Evolutionary conservation across 495 filamentous ascomycete genomes (phyloP), one percentile per base, ranked within the genome.

Genomic region (Neurospora sp.): DNA sequence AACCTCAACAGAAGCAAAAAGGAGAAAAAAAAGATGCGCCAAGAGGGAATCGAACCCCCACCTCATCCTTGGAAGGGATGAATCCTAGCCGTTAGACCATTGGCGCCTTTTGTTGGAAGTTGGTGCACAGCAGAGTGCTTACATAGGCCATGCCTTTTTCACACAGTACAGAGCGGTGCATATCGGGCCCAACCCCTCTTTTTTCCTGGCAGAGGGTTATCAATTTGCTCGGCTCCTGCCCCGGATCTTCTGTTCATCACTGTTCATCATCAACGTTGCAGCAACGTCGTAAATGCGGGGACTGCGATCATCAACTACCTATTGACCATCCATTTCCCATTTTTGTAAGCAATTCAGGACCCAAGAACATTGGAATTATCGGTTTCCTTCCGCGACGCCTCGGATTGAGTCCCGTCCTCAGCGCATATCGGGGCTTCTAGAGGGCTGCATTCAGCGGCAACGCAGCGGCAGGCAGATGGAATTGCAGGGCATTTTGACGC

Each of bases 31-130:
- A 31, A 8, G 27, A 1, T 65, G 53, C 53, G 53, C 53, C 53
- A 65, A 65, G 53, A 65, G 53, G 53, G 53, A 65, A 65, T 65
- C 53, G 53, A 65, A 65, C 53, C 53, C 53, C 53, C 53, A 65
- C 53, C 53, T 65, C 53, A 65, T 65, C 53, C 53, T 65, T 65
- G 53, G 53, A 65, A 65, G 53, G 53, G 53, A 65, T 65, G 53
- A 65, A 65, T 65, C 53, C 53, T 65, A 65, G 53, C 53, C 53
- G 53, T 65, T 65, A 65, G 53, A 65, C 53, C 53, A 65, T 65
- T 65, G 53, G 53, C 53, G 53, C 53, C 35, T 61, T 16, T 31
- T 65, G 22, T 61, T 65, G 53, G 0, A 35, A 18, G 4, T 18
- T 1, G 53, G 12, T 18, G 12, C 1, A 1, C 0, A 31, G 0